Evolutionary conservation across 2,329 filamentous ascomycete genomes (phyloP).

Genomic region (Setomelanomma holmii): DNA sequence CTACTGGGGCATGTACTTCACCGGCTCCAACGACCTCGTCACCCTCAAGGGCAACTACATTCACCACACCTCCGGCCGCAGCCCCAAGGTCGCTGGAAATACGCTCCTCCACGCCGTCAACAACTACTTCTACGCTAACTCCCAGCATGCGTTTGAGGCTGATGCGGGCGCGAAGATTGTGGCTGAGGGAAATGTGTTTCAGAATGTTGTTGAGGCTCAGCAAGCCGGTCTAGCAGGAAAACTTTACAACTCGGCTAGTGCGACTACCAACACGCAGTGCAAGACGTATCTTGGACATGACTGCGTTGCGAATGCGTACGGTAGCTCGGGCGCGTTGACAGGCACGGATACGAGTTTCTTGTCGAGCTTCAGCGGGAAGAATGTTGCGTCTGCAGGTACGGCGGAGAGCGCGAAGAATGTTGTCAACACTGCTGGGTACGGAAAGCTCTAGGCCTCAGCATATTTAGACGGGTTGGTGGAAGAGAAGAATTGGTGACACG

Average conservation of each 20-base stretch:
- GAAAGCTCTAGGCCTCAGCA: slow-evolving; percentile 26
- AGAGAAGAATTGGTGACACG: not conserved
- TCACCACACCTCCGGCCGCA: slow-evolving; percentile 64
- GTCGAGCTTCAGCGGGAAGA: slow-evolving; percentile 60
- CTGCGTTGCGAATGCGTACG: slow-evolving; percentile 59
- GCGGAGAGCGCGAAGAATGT: slow-evolving; percentile 25
- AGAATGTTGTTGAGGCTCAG: slow-evolving; percentile 56
- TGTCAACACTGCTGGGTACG: slow-evolving; percentile 30
- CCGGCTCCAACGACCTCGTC: slow-evolving; percentile 63
- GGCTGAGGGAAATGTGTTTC: slow-evolving; percentile 66
- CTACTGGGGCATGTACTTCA: slow-evolving; percentile 66
- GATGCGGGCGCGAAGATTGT: slow-evolving; percentile 53
- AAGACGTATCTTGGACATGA: slow-evolving; percentile 55
- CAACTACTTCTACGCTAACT: slow-evolving; percentile 66
- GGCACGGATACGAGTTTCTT: slow-evolving; percentile 58
- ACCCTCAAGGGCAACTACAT: slow-evolving; percentile 69
- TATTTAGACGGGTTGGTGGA: not conserved
- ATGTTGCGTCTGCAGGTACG: slow-evolving; percentile 54
- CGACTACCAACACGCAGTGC: slow-evolving; percentile 47
- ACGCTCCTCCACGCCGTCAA: slow-evolving; percentile 68
- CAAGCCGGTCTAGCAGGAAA: slow-evolving; percentile 52
- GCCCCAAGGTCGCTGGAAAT: slow-evolving; percentile 63
- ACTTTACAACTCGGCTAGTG: slow-evolving; percentile 48
- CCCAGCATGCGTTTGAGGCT: slow-evolving; percentile 65
- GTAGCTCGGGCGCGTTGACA: slow-evolving; percentile 32